Base-by-base conservation (phyloP, 2,329 filamentous ascomycete genomes). In the Aspergillus sojae region DNA sequence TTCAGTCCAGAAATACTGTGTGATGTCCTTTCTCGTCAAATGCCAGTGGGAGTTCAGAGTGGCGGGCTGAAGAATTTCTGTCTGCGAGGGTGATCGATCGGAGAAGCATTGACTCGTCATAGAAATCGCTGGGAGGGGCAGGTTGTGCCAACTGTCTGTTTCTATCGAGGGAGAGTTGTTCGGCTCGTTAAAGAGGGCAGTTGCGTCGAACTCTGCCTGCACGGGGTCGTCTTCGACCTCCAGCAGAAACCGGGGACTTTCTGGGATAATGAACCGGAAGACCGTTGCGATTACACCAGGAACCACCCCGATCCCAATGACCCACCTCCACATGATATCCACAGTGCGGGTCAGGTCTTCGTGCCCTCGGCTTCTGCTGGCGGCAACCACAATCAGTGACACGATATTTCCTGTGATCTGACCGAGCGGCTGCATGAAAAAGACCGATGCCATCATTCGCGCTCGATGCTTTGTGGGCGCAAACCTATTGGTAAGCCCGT, bases 341-440 rank as follows among this genome's bases (percentile, higher is more conserved):
- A 89, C 78, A 4, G 79, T 76, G 6, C 75, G 74, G 10, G 65
- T 65, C 19, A 77, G 60, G 46, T 79, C 75, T 16, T 67, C 71
- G 21, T 64, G 63, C 6, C 69, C 66, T 28, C 67, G 67, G 21
- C 66, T 70, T 39, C 69, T 72, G 53, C 68, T 70, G 32, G 74
- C 66, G 39, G 74, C 70, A 55, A 81, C 75, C 36, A 83, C 75
- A 65, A 82, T 67, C 5, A 89, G 76, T 4, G 86, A 86, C 12
- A 90, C 85, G 5, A 89, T 75, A 65, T 89, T 88, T 16, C 88
- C 88, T 1, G 88, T 80, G 2, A 89, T 84, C 70, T 91, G 88
- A 6, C 89, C 89, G 10, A 91, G 78, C 1, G 89, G 88, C 68
- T 91, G 89, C 85, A 89, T 90, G 68, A 89, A 82, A 72, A 91